Conservation (phyloP, 2,329 filamentous ascomycete species). For the Hypoxylon sp. region DNA sequence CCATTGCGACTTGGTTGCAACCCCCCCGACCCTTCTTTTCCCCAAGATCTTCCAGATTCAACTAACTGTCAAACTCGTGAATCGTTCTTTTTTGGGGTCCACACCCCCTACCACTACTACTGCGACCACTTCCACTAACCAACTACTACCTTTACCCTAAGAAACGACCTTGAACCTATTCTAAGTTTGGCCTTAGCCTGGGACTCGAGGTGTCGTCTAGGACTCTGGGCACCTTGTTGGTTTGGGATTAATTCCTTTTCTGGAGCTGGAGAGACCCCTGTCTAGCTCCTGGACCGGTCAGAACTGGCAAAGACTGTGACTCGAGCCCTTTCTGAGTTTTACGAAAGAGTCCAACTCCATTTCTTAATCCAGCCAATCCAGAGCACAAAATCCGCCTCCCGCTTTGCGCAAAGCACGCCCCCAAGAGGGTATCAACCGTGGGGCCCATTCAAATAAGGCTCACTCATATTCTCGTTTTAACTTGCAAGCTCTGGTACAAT, state of each 20-base stretch:
- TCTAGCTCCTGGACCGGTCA: conserved; percentile 28
- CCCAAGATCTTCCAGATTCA: conserved; percentile 46
- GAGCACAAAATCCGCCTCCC: conserved; percentile 35
- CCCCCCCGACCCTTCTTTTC: conserved; percentile 36
- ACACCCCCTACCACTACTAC: conserved; percentile 19
- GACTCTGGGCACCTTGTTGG: conserved; percentile 32
- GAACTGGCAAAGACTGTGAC: conserved; percentile 19
- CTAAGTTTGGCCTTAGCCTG: conserved; percentile 36
- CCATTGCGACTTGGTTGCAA: conserved; percentile 39
- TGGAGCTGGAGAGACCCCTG: conserved; percentile 36
- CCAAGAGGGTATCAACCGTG: conserved; percentile 34
- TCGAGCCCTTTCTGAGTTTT: conserved; percentile 37
- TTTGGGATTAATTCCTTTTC: conserved; percentile 44
- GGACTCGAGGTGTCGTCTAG: conserved; percentile 26
- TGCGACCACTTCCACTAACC: conserved; percentile 15
- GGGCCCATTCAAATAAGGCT: conserved; percentile 43
- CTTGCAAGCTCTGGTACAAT: conserved; percentile 20
- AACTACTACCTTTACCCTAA: conserved; percentile 6
- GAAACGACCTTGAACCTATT: conserved; percentile 26
- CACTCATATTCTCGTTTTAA: conserved; percentile 23
- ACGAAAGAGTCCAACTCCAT: conserved; percentile 43
- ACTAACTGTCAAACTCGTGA: conserved; percentile 35
- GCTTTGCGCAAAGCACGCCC: conserved; percentile 39
- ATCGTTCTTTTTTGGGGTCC: conserved; percentile 32
- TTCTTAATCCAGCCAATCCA: conserved; percentile 44